Evolutionary conservation across 2,329 filamentous ascomycete species (phyloP), one percentile per base, ranked within the genome.

Genomic region (Fusarium chuoi): DNA sequence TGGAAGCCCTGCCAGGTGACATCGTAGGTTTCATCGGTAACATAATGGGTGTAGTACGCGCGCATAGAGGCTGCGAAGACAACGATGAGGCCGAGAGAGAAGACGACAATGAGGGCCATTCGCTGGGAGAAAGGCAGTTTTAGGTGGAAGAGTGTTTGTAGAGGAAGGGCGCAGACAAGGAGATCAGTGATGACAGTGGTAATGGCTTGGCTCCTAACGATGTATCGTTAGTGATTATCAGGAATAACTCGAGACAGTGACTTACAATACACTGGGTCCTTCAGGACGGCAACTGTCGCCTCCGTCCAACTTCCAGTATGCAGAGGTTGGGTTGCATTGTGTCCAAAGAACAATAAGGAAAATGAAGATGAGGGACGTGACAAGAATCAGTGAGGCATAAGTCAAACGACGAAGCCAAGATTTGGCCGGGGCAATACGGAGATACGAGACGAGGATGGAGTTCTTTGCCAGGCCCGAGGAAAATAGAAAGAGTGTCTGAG

Each of bases 1-100:
- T 82, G 72, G 51, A 82, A 82, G 2, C 83, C 82, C 13, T 83
- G 72, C 83, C 83, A 85, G 6, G 83, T 85, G 1, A 84, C 79
- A 67, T 85, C 83, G 72, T 82, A 84, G 4, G 81, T 83, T 39
- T 79, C 48, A 36, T 78, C 70, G 11, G 82, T 80, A 15, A 84
- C 81, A 54, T 79, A 75, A 56, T 81, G 75, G 26, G 81, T 75
- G 78, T 81, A 84, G 65, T 84, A 84, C 7, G 80, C 78, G 5
- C 83, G 78, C 77, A 84, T 77, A 38, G 78, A 78, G 20, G 80
- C 79, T 0, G 82, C 82, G 15, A 82, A 70, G 24, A 84, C 80
- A 49, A 84, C 83, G 10, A 84, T 60, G 22, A 80, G 54, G 10
- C 83, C 83, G 30, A 83, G 77, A 5, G 79, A 79, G 70, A 85